These are phyloP conservation scores for Tricholoma terreum DNA, from an alignment of 768 basidiomycete species.

Conservation along the genomic window DNA sequence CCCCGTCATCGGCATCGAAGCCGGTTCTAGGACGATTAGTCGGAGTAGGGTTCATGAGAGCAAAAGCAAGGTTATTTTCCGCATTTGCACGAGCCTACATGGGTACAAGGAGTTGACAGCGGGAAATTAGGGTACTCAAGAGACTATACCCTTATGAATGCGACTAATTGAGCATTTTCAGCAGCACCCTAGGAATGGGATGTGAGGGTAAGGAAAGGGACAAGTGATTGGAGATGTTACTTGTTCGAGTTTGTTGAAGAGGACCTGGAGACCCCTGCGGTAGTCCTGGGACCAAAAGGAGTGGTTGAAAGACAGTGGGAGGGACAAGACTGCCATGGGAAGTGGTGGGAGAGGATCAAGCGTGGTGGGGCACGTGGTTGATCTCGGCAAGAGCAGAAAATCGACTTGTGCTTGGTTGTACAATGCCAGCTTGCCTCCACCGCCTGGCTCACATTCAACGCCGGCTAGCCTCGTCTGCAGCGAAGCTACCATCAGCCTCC, in stretches of 20 bases:
- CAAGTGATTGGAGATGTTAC: constrained; percentile 33
- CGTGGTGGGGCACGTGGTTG: constrained; percentile 39
- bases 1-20: constrained; percentile 80
- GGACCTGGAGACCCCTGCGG: constrained; percentile 73
- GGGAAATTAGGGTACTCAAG: background rate
- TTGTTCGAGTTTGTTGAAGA: constrained; percentile 77
- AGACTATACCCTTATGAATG: constrained; percentile 69
- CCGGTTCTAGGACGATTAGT: constrained; percentile 54
- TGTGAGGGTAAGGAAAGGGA: constrained; percentile 12
- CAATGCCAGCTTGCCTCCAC: no score
- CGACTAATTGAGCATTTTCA: constrained; percentile 81
- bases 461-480: constrained; percentile 44
- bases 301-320: constrained; percentile 86
- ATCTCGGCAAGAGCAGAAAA: no score
- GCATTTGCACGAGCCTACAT: constrained; percentile 70
- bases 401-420: no score
- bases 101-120: constrained; percentile 6
- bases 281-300: constrained; percentile 97
- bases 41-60: constrained; percentile 50
- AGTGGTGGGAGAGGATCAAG: constrained; percentile 63
- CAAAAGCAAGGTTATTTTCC: constrained; percentile 61
- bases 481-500: constrained; percentile 52
- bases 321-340: constrained; percentile 90
- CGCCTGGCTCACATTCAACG: no score
- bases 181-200: constrained; percentile 55